phyloP scores from a whole-genome alignment of 169 alveolate species.

The Cyclospora cayetanensis region DNA sequence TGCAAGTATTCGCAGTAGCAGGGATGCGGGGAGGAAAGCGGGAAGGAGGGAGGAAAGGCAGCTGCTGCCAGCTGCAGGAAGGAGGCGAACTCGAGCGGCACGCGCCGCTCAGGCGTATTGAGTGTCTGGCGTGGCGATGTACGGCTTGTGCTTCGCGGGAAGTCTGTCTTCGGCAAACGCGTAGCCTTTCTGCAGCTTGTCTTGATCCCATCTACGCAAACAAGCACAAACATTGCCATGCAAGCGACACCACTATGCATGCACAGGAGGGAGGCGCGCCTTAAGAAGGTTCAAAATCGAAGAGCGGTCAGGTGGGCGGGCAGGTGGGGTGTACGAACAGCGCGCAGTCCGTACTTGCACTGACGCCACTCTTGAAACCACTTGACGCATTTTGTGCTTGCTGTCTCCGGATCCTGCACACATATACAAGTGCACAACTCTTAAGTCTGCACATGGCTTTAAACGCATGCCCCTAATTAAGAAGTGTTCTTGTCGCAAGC shows the following conservation, averaged over 20 bases:
- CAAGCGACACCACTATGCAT: too few species aligned
- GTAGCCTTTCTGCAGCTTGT: slow-evolving; percentile 85
- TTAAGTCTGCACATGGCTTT: too few species aligned
- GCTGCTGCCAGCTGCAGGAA: neutral
- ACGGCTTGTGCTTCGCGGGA: slow-evolving; percentile 86
- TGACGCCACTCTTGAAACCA: slow-evolving; percentile 90
- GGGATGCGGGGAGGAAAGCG: neutral
- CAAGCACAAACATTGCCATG: too few species aligned
- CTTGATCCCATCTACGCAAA: slow-evolving; percentile 86
- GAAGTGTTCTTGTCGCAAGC: too few species aligned
- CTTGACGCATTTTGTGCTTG: slow-evolving; percentile 87
- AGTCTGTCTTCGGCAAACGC: slow-evolving; percentile 82
- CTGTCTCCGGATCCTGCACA: slow-evolving; percentile 80
- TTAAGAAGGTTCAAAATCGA: neutral
- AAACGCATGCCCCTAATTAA: too few species aligned
- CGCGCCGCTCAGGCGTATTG: slow-evolving; percentile 81
- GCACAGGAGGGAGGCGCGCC: neutral
- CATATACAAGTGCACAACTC: too few species aligned
- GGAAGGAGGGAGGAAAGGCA: neutral
- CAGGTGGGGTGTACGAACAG: too few species aligned
- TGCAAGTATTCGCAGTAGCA: neutral
- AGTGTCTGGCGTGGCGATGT: slow-evolving; percentile 88
- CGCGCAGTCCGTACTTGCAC: slow-evolving; percentile 76
- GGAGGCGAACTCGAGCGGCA: neutral
- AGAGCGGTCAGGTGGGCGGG: too few species aligned